Evolutionary conservation across 2,329 filamentous ascomycete genomes (phyloP).

Genomic region (Colletotrichum karsti): DNA sequence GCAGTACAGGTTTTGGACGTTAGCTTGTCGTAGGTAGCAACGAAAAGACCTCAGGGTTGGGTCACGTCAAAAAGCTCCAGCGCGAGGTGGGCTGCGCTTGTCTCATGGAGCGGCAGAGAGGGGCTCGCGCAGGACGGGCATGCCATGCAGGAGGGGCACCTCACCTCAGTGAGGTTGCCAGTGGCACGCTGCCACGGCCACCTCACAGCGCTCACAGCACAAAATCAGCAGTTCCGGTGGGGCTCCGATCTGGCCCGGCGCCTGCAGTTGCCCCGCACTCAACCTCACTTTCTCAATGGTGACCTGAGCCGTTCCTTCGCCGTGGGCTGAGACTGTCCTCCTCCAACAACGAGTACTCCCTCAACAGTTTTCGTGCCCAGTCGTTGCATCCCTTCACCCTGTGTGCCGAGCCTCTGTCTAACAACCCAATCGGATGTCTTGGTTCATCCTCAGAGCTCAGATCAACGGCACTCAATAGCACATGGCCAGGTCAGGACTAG

Average conservation of each 20-base stretch:
- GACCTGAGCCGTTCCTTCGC: background rate
- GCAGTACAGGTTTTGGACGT: conserved; percentile 14
- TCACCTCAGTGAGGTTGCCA: too few relatives aligned
- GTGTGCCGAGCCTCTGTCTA: background rate
- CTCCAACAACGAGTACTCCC: conserved; percentile 25
- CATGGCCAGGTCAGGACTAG: background rate
- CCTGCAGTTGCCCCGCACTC: conserved; percentile 26
- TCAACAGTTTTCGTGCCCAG: conserved; percentile 24
- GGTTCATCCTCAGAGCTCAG: background rate
- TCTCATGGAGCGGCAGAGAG: conserved; percentile 27
- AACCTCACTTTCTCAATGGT: conserved; percentile 14
- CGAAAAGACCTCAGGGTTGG: conserved; percentile 30
- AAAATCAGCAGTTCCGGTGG: conserved; percentile 23
- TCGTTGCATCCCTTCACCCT: conserved; percentile 2
- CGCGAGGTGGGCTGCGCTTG: conserved; percentile 23
- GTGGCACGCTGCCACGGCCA: background rate
- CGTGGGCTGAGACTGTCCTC: conserved; percentile 24
- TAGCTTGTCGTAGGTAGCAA: background rate
- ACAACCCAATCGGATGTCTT: conserved; percentile 7
- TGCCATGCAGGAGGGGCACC: background rate
- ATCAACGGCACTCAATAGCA: background rate
- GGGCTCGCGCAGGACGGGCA: background rate
- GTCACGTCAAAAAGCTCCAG: conserved; percentile 28
- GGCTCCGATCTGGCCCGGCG: conserved; percentile 18
- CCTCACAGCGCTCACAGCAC: conserved; percentile 12